Evolutionary conservation across 306 rosid genomes (phyloP).

Genomic region (Calophaca sinica): DNA sequence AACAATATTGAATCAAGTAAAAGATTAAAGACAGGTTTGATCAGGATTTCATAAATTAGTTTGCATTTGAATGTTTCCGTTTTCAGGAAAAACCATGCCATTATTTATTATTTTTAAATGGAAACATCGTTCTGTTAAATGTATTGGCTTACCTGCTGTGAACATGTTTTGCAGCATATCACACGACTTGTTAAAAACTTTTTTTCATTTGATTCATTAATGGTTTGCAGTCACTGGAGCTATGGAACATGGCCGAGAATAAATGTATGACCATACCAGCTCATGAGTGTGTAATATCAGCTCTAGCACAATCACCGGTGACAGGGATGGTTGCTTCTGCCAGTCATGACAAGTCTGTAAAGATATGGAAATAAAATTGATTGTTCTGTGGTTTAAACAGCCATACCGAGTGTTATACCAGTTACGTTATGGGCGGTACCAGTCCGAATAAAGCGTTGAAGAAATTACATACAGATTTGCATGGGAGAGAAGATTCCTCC

Average conservation of each 20-base stretch:
- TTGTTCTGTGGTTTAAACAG: conserved; percentile 39
- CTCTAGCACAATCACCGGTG: conserved; percentile 82
- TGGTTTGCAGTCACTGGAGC: conserved; percentile 81
- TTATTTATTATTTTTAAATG: not conserved
- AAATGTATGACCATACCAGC: conserved; percentile 79
- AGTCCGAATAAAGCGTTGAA: conserved; percentile 39
- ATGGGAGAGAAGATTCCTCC: conserved; percentile 31
- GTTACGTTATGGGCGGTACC: not conserved
- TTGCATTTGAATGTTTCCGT: not conserved
- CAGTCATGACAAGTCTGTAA: conserved; percentile 87
- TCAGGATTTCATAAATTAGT: not conserved
- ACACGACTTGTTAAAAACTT: conserved; percentile 21
- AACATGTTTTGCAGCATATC: conserved; percentile 16
- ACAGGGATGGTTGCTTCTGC: conserved; percentile 93
- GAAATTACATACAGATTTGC: conserved; percentile 17
- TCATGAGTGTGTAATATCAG: conserved; percentile 79
- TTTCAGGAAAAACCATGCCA: not conserved
- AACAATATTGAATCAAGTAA: not conserved
- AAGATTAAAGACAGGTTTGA: not conserved
- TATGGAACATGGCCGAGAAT: conserved; percentile 87
- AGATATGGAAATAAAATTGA: conserved; percentile 77
- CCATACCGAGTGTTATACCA: conserved; percentile 45
- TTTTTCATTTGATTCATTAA: conserved; percentile 40
- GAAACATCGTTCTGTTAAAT: not conserved
- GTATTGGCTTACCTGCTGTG: not conserved